Evolutionary conservation across 2,329 filamentous ascomycete species (phyloP), one percentile per base, ranked within the genome.

Genomic region (Monosporascus sp.): DNA sequence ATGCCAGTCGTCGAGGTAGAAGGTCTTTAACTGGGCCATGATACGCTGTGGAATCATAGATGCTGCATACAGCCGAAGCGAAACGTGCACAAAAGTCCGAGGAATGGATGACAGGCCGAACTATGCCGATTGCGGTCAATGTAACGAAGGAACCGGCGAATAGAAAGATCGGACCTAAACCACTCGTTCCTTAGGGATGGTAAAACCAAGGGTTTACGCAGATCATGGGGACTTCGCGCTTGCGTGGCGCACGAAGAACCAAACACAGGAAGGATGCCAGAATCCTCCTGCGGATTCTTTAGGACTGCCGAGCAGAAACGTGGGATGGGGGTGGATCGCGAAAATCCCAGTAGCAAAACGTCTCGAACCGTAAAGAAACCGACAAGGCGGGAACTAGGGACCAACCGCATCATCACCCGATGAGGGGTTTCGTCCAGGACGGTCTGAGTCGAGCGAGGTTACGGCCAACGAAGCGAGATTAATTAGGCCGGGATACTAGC

Each of bases 111-210:
- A 58, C 56, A 58, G 56, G 50, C 48, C 43, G 50, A 52, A 27
- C 58, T 60, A 60, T 49, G 46, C 58, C 54, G 47, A 47, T 57
- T 60, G 27, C 50, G 58, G 58, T 55, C 50, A 57, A 60, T 57
- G 57, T 60, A 57, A 59, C 57, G 57, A 59, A 55, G 47, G 38
- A 38, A 24, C 49, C 37, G 49, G 49, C 44, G 50, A 27, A 41
- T 45, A 35, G 43, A 46, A 24, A 27, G 22, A 46, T 46, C 43
- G 1, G 43, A 46, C 43, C 9, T 5, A 17, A 31, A 17, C 43
- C 14, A 7, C 22, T 46, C 17, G 11, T 27, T 27, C 22, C 24
- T 46, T 8, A 16, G 3, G 11, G 26, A 26, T 16, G 22, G 43
- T 46, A 46, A 24, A 24, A 20, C 7, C 16, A n/a, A 16, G 24